Conservation (phyloP, 441 rosid species). For the Bruguiera hainesii region DNA sequence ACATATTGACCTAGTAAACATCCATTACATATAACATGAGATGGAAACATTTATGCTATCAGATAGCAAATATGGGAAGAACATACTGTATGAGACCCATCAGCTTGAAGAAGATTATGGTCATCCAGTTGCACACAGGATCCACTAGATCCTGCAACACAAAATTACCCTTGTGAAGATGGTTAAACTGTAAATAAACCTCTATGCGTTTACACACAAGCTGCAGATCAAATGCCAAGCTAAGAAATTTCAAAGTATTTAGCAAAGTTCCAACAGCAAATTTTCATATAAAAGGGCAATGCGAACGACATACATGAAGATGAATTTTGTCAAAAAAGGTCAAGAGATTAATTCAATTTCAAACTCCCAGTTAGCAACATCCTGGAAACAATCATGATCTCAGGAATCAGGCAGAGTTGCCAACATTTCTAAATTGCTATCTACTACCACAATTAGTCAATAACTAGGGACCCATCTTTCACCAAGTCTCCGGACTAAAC, state of each 20-base stretch:
- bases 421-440: not conserved
- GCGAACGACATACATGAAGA: not conserved
- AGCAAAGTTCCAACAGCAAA: not conserved
- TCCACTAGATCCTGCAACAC: slow-evolving; percentile 39
- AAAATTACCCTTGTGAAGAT: not conserved
- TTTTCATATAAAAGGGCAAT: not conserved
- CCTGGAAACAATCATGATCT: not conserved
- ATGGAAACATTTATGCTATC: not conserved
- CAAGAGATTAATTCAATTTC: not conserved
- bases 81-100: slow-evolving; percentile 37
- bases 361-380: not conserved
- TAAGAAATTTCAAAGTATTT: not conserved
- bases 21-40: too few relatives aligned
- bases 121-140: slow-evolving; percentile 30
- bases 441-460: not conserved
- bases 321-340: not conserved
- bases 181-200: not conserved
- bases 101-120: slow-evolving; percentile 33
- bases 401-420: not conserved
- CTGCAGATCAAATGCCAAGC: not conserved
- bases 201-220: slow-evolving; percentile 1
- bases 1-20: too few relatives aligned
- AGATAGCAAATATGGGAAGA: not conserved
- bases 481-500: not conserved
- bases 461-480: not conserved